A percentile compares a stretch with the other conserved stretches of the same genome.
These are phyloP conservation scores for Austropuccinia psidii DNA, from an alignment of 1,284 basidiomycete genomes.

Conservation along the genomic window DNA sequence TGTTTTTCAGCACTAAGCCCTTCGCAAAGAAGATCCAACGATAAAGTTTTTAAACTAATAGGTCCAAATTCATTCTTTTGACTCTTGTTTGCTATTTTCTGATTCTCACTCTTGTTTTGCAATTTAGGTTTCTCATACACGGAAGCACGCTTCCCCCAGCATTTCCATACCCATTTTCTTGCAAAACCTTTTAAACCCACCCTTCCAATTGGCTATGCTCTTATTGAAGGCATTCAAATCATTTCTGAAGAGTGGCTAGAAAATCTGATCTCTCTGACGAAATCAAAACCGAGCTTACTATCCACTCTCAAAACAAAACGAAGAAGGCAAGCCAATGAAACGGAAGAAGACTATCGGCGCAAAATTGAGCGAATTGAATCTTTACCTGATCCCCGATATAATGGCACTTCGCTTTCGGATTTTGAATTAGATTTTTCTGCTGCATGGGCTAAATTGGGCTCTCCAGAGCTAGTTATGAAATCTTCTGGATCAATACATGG, in stretches of 20 bases:
- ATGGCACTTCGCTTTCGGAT: not conserved
- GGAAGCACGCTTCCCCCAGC: not conserved
- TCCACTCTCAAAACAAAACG: not conserved
- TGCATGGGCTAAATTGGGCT: not conserved
- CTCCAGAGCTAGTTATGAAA: not conserved
- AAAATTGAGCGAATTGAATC: not conserved
- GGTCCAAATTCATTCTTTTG: not conserved
- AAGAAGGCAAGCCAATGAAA: not conserved
- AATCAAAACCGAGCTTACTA: not conserved
- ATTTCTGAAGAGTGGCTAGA: conserved; percentile 15
- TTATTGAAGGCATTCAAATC: conserved; percentile 11
- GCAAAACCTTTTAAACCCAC: conserved; percentile 3
- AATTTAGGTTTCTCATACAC: conserved; percentile 9
- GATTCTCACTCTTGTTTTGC: not conserved
- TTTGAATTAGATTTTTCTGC: conserved; percentile 3
- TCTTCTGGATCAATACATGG: not conserved
- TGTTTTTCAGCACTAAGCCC: not conserved
- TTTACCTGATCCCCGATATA: not conserved
- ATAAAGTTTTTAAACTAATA: not conserved
- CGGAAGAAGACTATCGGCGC: not conserved
- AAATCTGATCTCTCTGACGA: not conserved
- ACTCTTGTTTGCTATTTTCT: not conserved
- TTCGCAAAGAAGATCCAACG: not conserved
- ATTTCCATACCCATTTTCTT: conserved; percentile 19
- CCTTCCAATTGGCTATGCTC: conserved; percentile 7